Percentiles rank a stretch among this genome's conserved stretches.
These are phyloP conservation scores for Fragilariopsis cylindrus DNA, from an alignment of 108 stramenopile species.

Conservation along the genomic window DNA sequence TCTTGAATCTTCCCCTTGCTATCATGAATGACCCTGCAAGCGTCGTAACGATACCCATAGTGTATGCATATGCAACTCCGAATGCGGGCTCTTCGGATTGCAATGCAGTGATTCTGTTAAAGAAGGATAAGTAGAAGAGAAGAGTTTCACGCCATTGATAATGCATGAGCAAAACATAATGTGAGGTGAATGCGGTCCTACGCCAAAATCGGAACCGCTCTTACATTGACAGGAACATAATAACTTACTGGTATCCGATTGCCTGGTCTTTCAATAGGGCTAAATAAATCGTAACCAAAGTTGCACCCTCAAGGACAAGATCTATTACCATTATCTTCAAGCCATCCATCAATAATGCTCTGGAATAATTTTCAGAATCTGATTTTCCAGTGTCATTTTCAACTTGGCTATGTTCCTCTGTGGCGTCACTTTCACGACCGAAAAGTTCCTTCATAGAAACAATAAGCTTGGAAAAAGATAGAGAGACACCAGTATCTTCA, in stretches of 20 bases:
- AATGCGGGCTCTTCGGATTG: background rate
- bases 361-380: no score
- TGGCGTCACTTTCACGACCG: no score
- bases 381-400: no score
- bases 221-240: no score
- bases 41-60: background rate
- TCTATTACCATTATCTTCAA: background rate
- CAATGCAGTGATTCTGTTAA: background rate
- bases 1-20: background rate
- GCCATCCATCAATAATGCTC: background rate
- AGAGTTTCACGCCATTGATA: no score
- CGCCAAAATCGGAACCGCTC: no score
- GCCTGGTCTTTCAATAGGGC: background rate
- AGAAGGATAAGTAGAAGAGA: no score
- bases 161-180: no score
- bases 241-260: background rate
- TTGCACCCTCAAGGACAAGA: background rate
- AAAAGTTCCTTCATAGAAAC: no score
- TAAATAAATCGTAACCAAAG: background rate
- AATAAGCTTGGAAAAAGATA: no score
- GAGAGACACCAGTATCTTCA: background rate
- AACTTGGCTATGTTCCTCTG: no score
- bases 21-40: background rate
- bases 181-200: no score
- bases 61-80: background rate